phyloP scores from a whole-genome alignment of 768 basidiomycete species.

The Sistotremastrum suecicum region DNA sequence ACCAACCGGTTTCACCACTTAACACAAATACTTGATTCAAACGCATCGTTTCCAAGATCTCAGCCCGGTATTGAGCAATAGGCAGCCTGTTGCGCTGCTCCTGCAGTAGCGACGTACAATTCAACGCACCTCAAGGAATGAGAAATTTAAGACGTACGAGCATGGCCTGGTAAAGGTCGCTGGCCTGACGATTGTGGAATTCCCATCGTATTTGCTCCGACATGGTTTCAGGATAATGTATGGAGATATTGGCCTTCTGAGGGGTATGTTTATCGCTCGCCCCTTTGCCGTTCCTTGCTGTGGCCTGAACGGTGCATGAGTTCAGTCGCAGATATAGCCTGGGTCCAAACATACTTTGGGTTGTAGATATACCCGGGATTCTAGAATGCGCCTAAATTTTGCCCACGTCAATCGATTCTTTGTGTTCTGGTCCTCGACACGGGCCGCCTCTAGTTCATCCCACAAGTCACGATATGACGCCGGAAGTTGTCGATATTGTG shows the following conservation, averaged over 20 bases:
- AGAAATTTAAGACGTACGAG: slow-evolving; percentile 38
- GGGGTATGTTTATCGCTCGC: too few relatives aligned
- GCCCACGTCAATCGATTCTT: slow-evolving; percentile 62
- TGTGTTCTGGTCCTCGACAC: slow-evolving; percentile 45
- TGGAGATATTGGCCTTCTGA: background rate
- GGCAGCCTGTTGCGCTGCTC: slow-evolving; percentile 64
- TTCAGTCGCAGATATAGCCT: slow-evolving; percentile 11
- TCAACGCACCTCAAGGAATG: background rate
- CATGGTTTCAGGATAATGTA: slow-evolving; percentile 8
- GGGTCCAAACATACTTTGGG: slow-evolving; percentile 22
- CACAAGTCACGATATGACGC: slow-evolving; percentile 83
- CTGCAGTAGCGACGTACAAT: slow-evolving; percentile 22
- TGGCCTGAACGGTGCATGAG: slow-evolving; percentile 5
- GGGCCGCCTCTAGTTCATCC: slow-evolving; percentile 66
- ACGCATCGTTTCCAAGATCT: slow-evolving; percentile 59
- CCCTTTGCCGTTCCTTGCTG: background rate
- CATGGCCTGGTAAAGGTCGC: slow-evolving; percentile 73
- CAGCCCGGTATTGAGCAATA: slow-evolving; percentile 68
- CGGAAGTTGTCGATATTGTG: slow-evolving; percentile 44
- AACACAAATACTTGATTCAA: slow-evolving; percentile 75
- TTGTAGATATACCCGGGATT: slow-evolving; percentile 35
- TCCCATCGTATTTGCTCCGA: slow-evolving; percentile 41
- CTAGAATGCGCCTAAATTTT: slow-evolving; percentile 47
- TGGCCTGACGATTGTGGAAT: slow-evolving; percentile 48
- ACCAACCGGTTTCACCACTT: slow-evolving; percentile 73